Base-by-base conservation (phyloP, 257 asterid genomes). In the Cordia subcordata region DNA sequence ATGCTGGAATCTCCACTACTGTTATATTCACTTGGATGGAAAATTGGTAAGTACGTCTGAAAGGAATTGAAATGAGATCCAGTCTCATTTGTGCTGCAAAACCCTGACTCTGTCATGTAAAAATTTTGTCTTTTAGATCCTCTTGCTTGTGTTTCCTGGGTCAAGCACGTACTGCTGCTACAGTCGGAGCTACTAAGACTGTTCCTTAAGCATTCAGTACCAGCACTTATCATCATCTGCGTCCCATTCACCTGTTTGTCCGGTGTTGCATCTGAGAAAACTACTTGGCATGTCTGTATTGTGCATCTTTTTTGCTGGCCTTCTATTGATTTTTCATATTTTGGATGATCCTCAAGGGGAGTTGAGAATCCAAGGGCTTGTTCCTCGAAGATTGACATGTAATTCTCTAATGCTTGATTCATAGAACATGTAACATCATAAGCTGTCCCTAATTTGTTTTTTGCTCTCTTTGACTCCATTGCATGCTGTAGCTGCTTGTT, bases 261-360 rank as follows among this genome's bases (percentile, higher is more conserved):
- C 21, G 74, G 89, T 55, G 92, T 82, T 53, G 57, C 75, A 51
- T 87, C 84, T 5, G 94, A 87, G 82, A 80, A 82, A 57, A 81
- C 70, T 68, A 86, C 76, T 64, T 78, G 85, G 60, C 88, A 81
- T 69, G 84, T 87, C 58, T 87, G 87, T 73, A 74, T 79, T 57
- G 76, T 68, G 67, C 68, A 47, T 53, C 55, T 72, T 62, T 50
- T 76, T 60, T 59, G 77, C 66, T 69, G 62, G 54, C 38, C 53
- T 22, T 37, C 59, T 63, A 61, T 55, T 68, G 49, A 55, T n/a
- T 65, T 65, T 15, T 75, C 72, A 45, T 71, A 63, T 21, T 59
- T 55, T 63, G 58, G 62, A 60, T 68, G 72, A 64, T 55, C 60
- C 60, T 65, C 63, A 75, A 46, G 53, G 17, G 70, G 66, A 62